Evolutionary conservation across 139 green algal species (phyloP).

Genomic region (Micractinium conductrix): DNA sequence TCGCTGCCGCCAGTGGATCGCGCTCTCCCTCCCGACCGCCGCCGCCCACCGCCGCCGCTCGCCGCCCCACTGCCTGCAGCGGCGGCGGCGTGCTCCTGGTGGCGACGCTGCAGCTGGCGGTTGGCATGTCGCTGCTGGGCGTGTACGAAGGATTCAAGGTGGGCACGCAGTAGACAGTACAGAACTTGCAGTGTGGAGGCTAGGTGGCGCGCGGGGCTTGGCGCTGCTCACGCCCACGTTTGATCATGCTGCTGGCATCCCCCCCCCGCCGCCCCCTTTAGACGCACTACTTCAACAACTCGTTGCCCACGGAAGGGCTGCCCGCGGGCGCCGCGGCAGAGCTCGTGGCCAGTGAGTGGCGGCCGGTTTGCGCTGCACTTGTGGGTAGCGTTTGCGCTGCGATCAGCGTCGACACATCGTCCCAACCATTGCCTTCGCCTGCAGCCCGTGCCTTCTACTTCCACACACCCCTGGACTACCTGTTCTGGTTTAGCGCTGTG

Average conservation of each 20-base stretch:
- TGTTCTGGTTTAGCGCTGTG: slow-evolving; percentile 60
- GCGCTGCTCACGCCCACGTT: neutral
- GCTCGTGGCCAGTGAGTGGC: neutral
- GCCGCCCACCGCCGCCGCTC: neutral
- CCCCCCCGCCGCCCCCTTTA: neutral
- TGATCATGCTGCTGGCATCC: neutral
- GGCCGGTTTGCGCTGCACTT: too few species aligned
- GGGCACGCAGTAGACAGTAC: neutral
- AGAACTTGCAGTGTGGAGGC: neutral
- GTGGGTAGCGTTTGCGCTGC: neutral
- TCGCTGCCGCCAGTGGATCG: too few species aligned
- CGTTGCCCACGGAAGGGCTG: neutral
- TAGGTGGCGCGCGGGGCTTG: too few species aligned
- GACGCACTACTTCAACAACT: slow-evolving; percentile 32
- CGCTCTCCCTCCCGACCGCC: too few species aligned
- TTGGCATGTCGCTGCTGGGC: neutral
- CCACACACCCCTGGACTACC: slow-evolving; percentile 48
- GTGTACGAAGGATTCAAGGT: slow-evolving; percentile 33
- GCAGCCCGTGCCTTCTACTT: slow-evolving; percentile 26
- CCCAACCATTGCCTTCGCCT: too few species aligned
- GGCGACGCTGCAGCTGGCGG: neutral
- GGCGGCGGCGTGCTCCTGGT: slow-evolving; percentile 2
- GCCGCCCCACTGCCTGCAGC: neutral
- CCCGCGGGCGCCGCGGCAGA: neutral
- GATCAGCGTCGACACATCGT: too few species aligned